These are phyloP conservation scores for Rhodotorula sp. DNA, from an alignment of 1,284 basidiomycete species.

Conservation along the genomic window DNA sequence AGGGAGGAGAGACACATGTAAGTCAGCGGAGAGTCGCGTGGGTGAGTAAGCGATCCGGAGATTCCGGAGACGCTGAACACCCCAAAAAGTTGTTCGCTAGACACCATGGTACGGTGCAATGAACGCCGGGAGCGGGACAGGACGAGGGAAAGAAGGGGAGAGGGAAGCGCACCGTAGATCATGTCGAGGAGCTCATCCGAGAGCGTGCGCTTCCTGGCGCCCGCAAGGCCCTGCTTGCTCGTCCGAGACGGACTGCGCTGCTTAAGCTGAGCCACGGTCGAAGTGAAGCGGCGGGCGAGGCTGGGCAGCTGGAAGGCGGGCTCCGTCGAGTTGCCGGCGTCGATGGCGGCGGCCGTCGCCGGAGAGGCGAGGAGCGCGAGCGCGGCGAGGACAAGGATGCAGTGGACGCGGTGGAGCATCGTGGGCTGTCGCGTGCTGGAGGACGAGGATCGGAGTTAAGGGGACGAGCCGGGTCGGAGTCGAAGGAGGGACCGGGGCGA, in stretches of 20 bases:
- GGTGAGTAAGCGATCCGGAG: no score
- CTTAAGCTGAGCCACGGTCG: conserved; percentile 21
- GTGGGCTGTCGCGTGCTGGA: background rate
- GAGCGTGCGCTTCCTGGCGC: conserved; percentile 19
- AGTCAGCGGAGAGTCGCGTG: background rate
- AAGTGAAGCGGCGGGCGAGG: conserved; percentile 23
- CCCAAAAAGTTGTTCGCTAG: no score
- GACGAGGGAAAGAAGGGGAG: background rate
- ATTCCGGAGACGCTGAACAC: no score
- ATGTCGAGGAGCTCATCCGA: conserved; percentile 28
- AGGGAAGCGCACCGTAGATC: conserved; percentile 15
- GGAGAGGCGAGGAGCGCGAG: conserved; percentile 9
- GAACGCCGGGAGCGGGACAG: background rate
- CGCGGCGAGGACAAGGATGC: conserved; percentile 12
- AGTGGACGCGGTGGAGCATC: conserved; percentile 9
- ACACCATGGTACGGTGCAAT: no score
- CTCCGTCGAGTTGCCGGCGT: conserved; percentile 1
- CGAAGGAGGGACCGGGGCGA: background rate
- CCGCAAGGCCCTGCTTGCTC: conserved; percentile 11
- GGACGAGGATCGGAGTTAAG: background rate
- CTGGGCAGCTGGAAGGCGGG: conserved; percentile 17
- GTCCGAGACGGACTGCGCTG: background rate
- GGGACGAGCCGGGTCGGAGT: background rate
- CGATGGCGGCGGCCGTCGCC: conserved; percentile 7
- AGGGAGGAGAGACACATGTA: no score